A percentile compares a stretch with the other conserved stretches of the same genome.
Evolutionary conservation across 169 alveolate genomes (phyloP).

Genomic region (Plasmodium chabaudi): DNA sequence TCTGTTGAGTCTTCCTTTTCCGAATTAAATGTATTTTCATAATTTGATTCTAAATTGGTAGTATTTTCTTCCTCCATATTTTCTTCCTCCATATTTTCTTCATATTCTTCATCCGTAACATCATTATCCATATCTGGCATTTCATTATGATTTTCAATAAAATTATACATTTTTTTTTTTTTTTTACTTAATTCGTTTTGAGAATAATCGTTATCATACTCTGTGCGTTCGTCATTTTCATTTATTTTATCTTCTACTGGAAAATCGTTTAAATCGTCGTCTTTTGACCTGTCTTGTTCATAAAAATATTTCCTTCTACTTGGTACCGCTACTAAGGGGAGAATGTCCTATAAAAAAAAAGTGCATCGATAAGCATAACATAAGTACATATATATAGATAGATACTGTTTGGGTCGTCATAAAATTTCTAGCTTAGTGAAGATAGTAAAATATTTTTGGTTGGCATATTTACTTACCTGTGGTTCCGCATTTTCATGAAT

Average conservation of each 20-base stretch:
- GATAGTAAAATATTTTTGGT: no score
- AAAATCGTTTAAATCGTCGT: no score
- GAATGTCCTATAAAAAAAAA: conserved; percentile 27
- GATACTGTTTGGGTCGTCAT: neutral
- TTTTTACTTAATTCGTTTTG: conserved; percentile 3
- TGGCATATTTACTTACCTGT: conserved; percentile 30
- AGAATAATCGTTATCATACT: neutral
- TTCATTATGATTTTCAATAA: conserved; percentile 24
- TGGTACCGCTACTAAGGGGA: conserved; percentile 66
- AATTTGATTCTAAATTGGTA: neutral
- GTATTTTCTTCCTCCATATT: neutral
- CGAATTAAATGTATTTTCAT: neutral
- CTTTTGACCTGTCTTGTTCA: neutral
- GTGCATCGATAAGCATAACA: neutral
- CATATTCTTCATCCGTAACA: neutral
- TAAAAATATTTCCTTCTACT: conserved; percentile 51
- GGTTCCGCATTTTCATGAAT: conserved; percentile 51
- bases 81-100: conserved; percentile 1
- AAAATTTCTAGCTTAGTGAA: no score
- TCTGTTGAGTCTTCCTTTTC: conserved; percentile 2
- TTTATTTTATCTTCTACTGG: neutral
- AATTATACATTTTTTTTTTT: conserved; percentile 22
- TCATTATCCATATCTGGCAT: neutral
- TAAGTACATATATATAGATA: neutral
- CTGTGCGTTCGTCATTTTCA: no score